Base-by-base conservation (phyloP, 2,329 filamentous ascomycete genomes). In the Venturia carpophila region DNA sequence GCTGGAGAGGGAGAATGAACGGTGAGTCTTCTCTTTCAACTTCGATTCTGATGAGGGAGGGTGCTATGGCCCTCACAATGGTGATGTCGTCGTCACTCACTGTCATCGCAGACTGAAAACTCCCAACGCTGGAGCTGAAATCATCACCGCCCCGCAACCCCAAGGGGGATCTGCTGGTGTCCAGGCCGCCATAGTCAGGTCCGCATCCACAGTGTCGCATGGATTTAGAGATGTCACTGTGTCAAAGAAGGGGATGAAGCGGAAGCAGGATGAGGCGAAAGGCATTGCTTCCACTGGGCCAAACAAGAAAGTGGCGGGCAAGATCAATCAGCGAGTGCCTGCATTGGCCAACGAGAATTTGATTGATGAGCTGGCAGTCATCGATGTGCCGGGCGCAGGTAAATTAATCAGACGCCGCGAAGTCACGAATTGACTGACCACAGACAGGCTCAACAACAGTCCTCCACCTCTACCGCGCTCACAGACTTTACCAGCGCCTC, bases 401-500 rank as follows among this genome's bases (percentile, higher is more conserved):
- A 52, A 9, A 42, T 24, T 61, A 21, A 5, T 45, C 24, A 9
- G 2, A 27, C 37, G 15, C 15, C 7, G 17, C 17, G 15, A 21
- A 5, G 5, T 37, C 15, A 4, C 24, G 13, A 9, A 9, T 39
- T 24, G 39, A 41, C 19, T 61, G 1, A 61, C 34, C 5, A 1
- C 6, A 27, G 15, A 27, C 37, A 61, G 60, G 60, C 13, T 43
- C 60, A 43, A 45, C 42, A 17, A 34, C 39, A 6, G 34, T 61
- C 63, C 68, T 70, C 5, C 69, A 67, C 34, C 67, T 75, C 0
- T 73, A 67, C 60, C 67, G 71, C 24, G 68, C 73, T 9, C 69
- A 74, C 39, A 62, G 65, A n/a, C 64, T 69, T 1, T 67, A 72
- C 43, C 72, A 70, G 62, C 55, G 66, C 15, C 61, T 66, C 19